Percentiles rank a stretch among this genome's conserved stretches.
phyloP scores from a whole-genome alignment of 1,284 basidiomycete species.

The Austroboletus niveus region DNA sequence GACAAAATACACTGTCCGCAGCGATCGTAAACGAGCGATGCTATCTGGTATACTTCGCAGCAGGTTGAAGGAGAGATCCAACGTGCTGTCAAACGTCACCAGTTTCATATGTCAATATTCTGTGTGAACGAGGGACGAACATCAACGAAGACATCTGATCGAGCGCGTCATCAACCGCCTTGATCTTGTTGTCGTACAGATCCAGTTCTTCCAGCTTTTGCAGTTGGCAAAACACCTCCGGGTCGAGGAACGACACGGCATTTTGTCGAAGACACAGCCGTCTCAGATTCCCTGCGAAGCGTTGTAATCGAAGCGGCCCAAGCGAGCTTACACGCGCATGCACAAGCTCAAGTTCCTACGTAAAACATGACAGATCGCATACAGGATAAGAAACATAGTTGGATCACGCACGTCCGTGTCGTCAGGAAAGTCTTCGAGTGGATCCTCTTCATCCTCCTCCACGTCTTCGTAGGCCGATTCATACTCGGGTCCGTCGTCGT shows the following conservation, averaged over 20 bases:
- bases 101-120: neutral
- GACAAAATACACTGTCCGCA: slow-evolving; percentile 88
- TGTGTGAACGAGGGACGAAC: slow-evolving; percentile 30
- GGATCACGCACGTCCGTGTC: slow-evolving; percentile 60
- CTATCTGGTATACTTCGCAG: too few relatives aligned
- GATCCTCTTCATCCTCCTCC: slow-evolving; percentile 48
- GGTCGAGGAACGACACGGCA: slow-evolving; percentile 70
- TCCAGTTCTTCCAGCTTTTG: slow-evolving; percentile 84
- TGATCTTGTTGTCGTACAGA: slow-evolving; percentile 86
- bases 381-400: neutral
- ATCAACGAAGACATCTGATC: slow-evolving; percentile 67
- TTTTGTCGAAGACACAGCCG: slow-evolving; percentile 78
- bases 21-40: slow-evolving; percentile 48
- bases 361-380: too few relatives aligned
- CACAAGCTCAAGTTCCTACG: slow-evolving; percentile 85
- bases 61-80: slow-evolving; percentile 92
- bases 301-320: slow-evolving; percentile 59
- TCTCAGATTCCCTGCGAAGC: slow-evolving; percentile 52
- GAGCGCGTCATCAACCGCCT: slow-evolving; percentile 65
- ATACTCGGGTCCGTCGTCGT: slow-evolving; percentile 36
- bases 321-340: slow-evolving; percentile 77
- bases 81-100: slow-evolving; percentile 46
- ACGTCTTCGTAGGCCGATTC: slow-evolving; percentile 46
- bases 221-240: slow-evolving; percentile 59
- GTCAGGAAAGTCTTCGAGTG: slow-evolving; percentile 55